A percentile compares a stretch with the other conserved stretches of the same genome.
Evolutionary conservation across 495 filamentous ascomycete species (phyloP).

Genomic region (Durotheca rogersii): DNA sequence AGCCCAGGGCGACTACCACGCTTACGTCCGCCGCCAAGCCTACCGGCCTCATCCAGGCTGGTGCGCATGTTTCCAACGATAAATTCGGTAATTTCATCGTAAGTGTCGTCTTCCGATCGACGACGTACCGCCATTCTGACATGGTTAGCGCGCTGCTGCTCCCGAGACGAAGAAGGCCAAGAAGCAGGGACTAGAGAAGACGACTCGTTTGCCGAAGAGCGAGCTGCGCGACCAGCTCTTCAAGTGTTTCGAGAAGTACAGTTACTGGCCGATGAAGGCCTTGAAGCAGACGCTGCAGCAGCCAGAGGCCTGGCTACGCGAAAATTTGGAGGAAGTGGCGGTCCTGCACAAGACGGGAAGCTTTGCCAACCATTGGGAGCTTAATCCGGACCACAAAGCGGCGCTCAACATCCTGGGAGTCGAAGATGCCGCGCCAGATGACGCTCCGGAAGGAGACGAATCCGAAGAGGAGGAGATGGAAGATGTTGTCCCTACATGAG

Average conservation of each 20-base stretch:
- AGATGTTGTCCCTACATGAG: constrained; percentile 53
- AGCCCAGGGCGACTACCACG: constrained; percentile 58
- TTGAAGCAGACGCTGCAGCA: constrained; percentile 72
- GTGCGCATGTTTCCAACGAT: constrained; percentile 48
- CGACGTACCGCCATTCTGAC: constrained; percentile 29
- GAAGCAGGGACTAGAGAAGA: constrained; percentile 71
- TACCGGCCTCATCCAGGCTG: constrained; percentile 47
- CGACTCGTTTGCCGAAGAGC: constrained; percentile 80
- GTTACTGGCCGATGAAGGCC: constrained; percentile 85
- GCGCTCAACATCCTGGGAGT: constrained; percentile 48
- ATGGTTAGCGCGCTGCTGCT: constrained; percentile 33
- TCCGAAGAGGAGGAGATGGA: constrained; percentile 75
- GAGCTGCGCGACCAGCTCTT: constrained; percentile 83
- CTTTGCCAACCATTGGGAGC: constrained; percentile 79
- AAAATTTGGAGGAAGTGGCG: constrained; percentile 79
- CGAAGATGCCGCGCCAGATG: constrained; percentile 52
- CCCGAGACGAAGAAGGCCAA: constrained; percentile 48
- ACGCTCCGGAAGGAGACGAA: constrained; percentile 59
- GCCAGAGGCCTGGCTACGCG: constrained; percentile 87
- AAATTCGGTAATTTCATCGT: constrained; percentile 60
- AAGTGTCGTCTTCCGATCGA: constrained; percentile 32
- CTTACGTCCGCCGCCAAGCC: constrained; percentile 47
- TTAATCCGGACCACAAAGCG: constrained; percentile 70
- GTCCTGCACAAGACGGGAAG: constrained; percentile 74
- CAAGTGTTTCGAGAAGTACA: constrained; percentile 74